These are phyloP conservation scores for Heliosperma pusillum DNA, from an alignment of 148 eudicot genomes.

Conservation along the genomic window DNA sequence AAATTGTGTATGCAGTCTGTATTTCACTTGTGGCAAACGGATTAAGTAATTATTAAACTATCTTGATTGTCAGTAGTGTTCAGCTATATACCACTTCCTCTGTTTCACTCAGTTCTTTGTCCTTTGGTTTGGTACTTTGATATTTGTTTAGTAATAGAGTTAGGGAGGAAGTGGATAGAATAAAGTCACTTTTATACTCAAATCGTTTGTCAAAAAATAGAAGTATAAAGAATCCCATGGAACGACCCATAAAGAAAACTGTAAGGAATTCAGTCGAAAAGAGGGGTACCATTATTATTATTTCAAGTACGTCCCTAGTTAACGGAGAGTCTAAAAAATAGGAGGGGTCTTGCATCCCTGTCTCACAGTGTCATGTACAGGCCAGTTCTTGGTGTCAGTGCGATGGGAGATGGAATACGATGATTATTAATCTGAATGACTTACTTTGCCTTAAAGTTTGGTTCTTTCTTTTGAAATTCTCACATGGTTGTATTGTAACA, in stretches of 20 bases:
- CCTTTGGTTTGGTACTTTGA: no score
- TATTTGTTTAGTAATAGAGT: no score
- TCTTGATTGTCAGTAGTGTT: background rate
- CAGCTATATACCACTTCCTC: no score
- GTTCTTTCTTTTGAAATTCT: background rate
- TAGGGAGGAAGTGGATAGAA: no score
- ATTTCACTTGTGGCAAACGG: constrained; percentile 10
- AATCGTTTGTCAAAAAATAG: no score
- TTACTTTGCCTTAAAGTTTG: background rate
- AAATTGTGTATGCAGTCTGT: constrained; percentile 1
- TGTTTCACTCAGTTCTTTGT: no score
- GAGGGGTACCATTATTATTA: background rate
- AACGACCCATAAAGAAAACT: no score
- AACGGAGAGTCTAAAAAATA: background rate
- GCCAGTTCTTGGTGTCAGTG: background rate
- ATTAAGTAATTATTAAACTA: background rate
- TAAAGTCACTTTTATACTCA: no score
- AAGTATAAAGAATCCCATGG: no score
- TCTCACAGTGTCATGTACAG: background rate
- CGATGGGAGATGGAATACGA: no score
- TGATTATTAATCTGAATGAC: background rate
- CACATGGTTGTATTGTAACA: background rate
- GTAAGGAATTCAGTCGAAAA: no score
- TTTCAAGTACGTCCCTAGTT: background rate
- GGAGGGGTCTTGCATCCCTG: background rate